Base-by-base conservation (phyloP, 805 yeast genomes). In the Myxozyma neotropica region DNA sequence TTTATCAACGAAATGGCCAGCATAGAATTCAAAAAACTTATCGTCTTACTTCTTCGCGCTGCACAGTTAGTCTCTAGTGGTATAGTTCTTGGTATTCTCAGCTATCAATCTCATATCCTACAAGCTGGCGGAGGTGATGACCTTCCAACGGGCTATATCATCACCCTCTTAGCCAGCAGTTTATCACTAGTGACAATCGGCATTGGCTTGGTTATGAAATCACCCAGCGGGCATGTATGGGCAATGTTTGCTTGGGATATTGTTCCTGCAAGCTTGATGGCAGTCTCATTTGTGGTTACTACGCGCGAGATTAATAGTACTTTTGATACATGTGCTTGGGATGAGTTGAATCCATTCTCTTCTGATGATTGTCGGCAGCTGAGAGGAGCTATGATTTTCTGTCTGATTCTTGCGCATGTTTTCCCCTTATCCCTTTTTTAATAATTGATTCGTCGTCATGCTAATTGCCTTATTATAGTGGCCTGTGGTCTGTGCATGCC, bases 331-430 rank as follows among this genome's bases (percentile, higher is more conserved):
- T 64, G 67, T 54, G 29, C 49, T 4, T 63, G 65, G 67, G 23
- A 49, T 19, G 31, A 36, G 5, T 42, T 60, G 29, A 58, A 63
- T 48, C 67, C 67, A 12, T 59, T 61, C 33, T 33, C 43, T 8
- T 23, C 36, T 4, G 27, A 45, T 33, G 12, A n/a, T 4, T 62
- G 67, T 43, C 40, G 48, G 12, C 33, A 66, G 19, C 40, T 64
- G 35, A 19, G 64, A n/a, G 63, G 65, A 1, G 57, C 58, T n/a
- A 8, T 61, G 33, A 45, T 49, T 8, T 61, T 63, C 35, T 36
- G 43, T 21, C 35, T 63, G 5, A 47, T 55, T 26, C 36, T 40
- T 17, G 52, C 54, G 67, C 61, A 50, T 29, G 65, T 61, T 26
- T 1, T 19, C 12, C 15, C 19, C 10, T 21, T 17, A 38, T 39